These are phyloP conservation scores for Panus rudis DNA, from an alignment of 768 basidiomycete genomes.

Conservation along the genomic window DNA sequence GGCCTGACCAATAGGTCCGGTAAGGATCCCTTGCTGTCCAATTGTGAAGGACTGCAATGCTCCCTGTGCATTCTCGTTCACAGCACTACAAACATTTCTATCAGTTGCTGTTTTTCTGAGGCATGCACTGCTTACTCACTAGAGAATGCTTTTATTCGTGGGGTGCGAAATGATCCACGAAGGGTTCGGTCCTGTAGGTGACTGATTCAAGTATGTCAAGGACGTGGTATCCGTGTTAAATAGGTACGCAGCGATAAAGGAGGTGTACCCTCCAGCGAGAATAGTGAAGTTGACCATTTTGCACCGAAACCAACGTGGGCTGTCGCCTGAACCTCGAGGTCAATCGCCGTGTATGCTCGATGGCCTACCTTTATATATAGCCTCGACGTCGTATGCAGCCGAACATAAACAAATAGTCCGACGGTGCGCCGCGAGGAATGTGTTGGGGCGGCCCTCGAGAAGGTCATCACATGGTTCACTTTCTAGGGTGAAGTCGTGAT, in stretches of 20 bases:
- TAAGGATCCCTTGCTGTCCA: conserved; percentile 36
- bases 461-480: too few species aligned
- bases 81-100: conserved; percentile 33
- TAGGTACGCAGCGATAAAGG: conserved; percentile 56
- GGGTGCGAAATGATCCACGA: conserved; percentile 59
- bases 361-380: too few species aligned
- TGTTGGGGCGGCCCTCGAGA: too few species aligned
- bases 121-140: conserved; percentile 33
- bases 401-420: conserved; percentile 7
- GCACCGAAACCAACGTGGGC: too few species aligned
- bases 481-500: too few species aligned
- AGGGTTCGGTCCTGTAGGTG: conserved; percentile 42
- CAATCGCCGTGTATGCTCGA: not conserved
- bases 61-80: conserved; percentile 42
- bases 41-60: conserved; percentile 55
- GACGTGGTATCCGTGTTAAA: conserved; percentile 46
- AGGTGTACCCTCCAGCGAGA: conserved; percentile 57
- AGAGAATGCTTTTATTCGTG: conserved; percentile 50
- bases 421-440: conserved; percentile 10
- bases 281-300: conserved; percentile 63
- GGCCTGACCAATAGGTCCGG: conserved; percentile 37
- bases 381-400: too few species aligned
- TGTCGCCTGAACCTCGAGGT: not conserved
- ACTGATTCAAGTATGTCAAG: conserved; percentile 41
- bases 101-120: too few species aligned